Evolutionary conservation across 208 protist species (phyloP), one percentile per base, ranked within the genome.

Genomic region (Acanthamoeba royreba): DNA sequence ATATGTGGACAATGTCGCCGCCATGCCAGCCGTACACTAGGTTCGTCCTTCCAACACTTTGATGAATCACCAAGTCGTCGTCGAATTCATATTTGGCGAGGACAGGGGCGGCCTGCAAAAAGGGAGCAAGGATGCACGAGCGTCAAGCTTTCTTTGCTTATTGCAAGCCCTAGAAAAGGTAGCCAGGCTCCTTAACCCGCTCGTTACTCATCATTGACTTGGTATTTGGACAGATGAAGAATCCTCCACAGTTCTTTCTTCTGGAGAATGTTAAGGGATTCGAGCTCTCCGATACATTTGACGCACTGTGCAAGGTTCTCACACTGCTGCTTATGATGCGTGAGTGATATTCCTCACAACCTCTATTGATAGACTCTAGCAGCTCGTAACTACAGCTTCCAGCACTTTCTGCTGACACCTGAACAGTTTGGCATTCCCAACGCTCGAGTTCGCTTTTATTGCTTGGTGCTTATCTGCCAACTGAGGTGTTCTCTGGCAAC

Each of bases 211-310:
- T 77, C 5, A 15, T 22, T 77, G 9, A 77, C 22, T 25, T 8
- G 15, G 9, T 77, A 25, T 42, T 42, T 42, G 35, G 13, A 22
- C 63, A 77, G 63, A 77, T 77, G 63, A 77, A 42, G 63, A 38
- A 77, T 22, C 63, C 63, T 7, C 63, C 63, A 5, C 9, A 38
- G 9, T 77, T 45, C 31, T 35, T 86, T 17, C 46, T 86, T 47
- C 77, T 86, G 11, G 77, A 86, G 77, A 86, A 86, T n/a, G 77
- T 86, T 4, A 86, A 86, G 77, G 77, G 77, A 5, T 86, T 86
- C 46, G 77, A 86, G 46, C 77, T 35, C 28, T 58, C 45, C 19
- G 77, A 86, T 28, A 86, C 77, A 15, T 86, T 47, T 25, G 15
- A 15, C 22, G 43, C 33, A 15, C 77, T 86, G 4, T n/a, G 33